Evolutionary conservation across 2,329 filamentous ascomycete genomes (phyloP).

Genomic region (Ophiosphaerella herpotricha): DNA sequence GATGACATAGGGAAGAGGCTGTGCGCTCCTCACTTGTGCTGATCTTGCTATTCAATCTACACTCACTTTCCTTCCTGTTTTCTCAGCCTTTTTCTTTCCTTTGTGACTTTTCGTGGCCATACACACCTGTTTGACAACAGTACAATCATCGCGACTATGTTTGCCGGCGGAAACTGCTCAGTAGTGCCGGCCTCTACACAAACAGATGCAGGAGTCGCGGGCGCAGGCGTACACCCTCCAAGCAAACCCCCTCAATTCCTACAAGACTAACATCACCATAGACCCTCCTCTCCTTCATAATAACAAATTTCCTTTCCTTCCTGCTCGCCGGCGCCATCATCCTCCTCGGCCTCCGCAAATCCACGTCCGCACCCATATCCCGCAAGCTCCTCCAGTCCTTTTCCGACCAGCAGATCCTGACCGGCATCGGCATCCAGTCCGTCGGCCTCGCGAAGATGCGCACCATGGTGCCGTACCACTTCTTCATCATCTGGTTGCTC

Average conservation of each 20-base stretch:
- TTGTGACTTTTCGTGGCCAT: too few species aligned
- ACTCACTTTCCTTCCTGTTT: conserved; percentile 1
- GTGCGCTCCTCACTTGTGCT: conserved; percentile 12
- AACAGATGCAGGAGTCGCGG: conserved; percentile 63
- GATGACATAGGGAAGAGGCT: conserved; percentile 29
- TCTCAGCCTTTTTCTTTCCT: background rate
- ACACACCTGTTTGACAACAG: background rate
- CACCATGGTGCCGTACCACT: conserved; percentile 68
- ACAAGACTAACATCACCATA: background rate
- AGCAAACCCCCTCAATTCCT: background rate
- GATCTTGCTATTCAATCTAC: background rate
- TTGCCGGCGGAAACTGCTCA: conserved; percentile 42
- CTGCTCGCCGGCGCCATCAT: conserved; percentile 62
- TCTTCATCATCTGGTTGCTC: conserved; percentile 73
- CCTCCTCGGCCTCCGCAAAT: conserved; percentile 56
- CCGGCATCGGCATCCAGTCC: conserved; percentile 69
- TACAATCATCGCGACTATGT: conserved; percentile 6
- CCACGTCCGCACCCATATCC: conserved; percentile 56
- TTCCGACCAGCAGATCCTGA: conserved; percentile 71
- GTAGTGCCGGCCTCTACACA: conserved; percentile 50
- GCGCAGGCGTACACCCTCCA: conserved; percentile 55
- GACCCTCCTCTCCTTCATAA: conserved; percentile 69
- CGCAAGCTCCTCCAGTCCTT: conserved; percentile 69
- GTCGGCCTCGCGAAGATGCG: conserved; percentile 65
- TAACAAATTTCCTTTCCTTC: conserved; percentile 64